phyloP scores from a whole-genome alignment of 805 yeast species.

The Pichia phayaonensis region DNA sequence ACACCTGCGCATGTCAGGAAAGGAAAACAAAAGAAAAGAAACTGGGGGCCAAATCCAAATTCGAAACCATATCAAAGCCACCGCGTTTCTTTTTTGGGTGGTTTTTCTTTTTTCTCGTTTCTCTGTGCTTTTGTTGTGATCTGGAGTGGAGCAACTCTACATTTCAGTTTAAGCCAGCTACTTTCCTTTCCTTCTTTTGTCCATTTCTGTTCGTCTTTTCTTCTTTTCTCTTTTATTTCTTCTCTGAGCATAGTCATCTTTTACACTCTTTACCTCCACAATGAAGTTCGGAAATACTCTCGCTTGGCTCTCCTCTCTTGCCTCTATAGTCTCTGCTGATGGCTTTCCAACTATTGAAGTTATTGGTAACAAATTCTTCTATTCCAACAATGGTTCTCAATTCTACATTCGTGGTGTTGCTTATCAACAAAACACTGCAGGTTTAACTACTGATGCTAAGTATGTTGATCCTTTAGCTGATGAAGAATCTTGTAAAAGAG shows the following conservation, averaged over 20 bases:
- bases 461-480: slow-evolving; percentile 77
- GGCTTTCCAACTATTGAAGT: slow-evolving; percentile 47
- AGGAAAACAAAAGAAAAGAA: too few species aligned
- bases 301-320: slow-evolving; percentile 12
- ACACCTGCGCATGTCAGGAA: background rate
- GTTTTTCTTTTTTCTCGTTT: background rate
- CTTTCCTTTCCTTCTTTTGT: background rate
- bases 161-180: background rate
- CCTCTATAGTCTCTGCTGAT: slow-evolving; percentile 20
- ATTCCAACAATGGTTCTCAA: slow-evolving; percentile 64
- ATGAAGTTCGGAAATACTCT: slow-evolving; percentile 11
- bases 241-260: background rate
- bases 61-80: background rate
- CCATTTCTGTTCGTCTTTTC: background rate
- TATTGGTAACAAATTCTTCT: slow-evolving; percentile 70
- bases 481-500: slow-evolving; percentile 63
- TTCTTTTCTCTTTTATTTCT: background rate
- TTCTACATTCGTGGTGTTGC: slow-evolving; percentile 86
- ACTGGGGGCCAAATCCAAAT: too few species aligned
- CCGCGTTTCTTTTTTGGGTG: background rate
- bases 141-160: background rate
- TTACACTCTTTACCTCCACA: background rate
- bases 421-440: slow-evolving; percentile 65
- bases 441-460: slow-evolving; percentile 24
- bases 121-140: background rate